phyloP scores from a whole-genome alignment of 371 early-diverging fungal species.

The Mucor circinelloides region DNA sequence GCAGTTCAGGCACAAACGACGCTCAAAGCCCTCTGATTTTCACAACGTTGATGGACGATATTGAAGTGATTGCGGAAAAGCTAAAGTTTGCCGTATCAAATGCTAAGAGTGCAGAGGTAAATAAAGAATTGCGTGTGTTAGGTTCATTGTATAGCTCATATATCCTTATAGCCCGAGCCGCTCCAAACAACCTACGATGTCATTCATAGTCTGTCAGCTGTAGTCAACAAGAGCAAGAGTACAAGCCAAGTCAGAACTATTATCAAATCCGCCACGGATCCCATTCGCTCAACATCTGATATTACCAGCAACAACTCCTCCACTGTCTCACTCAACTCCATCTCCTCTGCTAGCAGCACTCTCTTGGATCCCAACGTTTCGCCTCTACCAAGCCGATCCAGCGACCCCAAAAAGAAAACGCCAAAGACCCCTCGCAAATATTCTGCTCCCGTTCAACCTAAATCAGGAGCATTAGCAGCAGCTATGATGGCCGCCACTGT shows the following conservation, averaged over 20 bases:
- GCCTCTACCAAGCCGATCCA: conserved; percentile 5
- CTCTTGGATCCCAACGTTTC: not conserved
- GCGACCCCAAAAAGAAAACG: conserved; percentile 30
- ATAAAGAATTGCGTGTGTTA: not conserved
- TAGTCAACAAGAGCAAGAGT: conserved; percentile 33
- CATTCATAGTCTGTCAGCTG: conserved; percentile 41
- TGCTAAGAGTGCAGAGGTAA: conserved; percentile 37
- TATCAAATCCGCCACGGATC: conserved; percentile 29
- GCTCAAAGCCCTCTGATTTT: conserved; percentile 36
- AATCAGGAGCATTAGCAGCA: conserved; percentile 51
- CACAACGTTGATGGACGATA: conserved; percentile 42
- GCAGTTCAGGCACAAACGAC: conserved; percentile 8
- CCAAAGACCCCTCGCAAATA: conserved; percentile 37
- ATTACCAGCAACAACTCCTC: conserved; percentile 8
- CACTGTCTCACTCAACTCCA: not conserved
- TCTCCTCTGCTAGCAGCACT: not conserved
- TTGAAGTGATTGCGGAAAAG: conserved; percentile 42
- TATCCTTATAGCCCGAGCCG: conserved; percentile 29
- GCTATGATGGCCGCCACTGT: conserved; percentile 59
- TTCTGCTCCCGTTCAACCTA: conserved; percentile 36
- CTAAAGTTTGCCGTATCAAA: conserved; percentile 44
- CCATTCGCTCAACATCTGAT: conserved; percentile 19
- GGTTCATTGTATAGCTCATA: not conserved
- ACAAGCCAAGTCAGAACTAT: conserved; percentile 34
- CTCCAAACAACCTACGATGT: conserved; percentile 47